Conservation (phyloP, 805 yeast genomes). For the Candida xiaguanensis region DNA sequence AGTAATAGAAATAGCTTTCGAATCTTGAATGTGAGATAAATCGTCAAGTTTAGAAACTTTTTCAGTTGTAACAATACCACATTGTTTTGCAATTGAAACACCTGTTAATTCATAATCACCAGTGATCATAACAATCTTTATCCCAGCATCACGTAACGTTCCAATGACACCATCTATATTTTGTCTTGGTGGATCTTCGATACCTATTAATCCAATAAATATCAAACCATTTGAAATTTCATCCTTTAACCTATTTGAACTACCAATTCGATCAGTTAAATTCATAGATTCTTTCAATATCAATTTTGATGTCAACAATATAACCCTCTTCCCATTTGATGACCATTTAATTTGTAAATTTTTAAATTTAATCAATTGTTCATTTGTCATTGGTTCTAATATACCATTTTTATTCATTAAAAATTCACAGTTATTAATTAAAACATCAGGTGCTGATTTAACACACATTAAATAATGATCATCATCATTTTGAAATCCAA, state of each 20-base stretch:
- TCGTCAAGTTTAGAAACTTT: slow-evolving; percentile 15
- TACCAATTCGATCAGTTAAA: slow-evolving; percentile 11
- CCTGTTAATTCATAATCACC: slow-evolving; percentile 56
- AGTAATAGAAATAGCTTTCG: slow-evolving; percentile 24
- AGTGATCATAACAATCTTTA: slow-evolving; percentile 42
- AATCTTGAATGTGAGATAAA: neutral
- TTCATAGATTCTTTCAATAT: slow-evolving; percentile 13
- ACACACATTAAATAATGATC: slow-evolving; percentile 22
- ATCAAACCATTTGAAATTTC: slow-evolving; percentile 11
- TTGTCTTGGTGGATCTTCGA: slow-evolving; percentile 40
- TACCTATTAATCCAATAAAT: slow-evolving; percentile 38
- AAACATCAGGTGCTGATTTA: slow-evolving; percentile 48
- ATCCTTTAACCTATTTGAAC: slow-evolving; percentile 13
- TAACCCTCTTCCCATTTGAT: slow-evolving; percentile 32
- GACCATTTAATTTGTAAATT: slow-evolving; percentile 34
- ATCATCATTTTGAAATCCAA: slow-evolving; percentile 10
- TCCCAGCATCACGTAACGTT: slow-evolving; percentile 35
- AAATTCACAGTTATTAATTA: slow-evolving; percentile 26
- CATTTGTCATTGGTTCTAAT: slow-evolving; percentile 15
- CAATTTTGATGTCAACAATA: slow-evolving; percentile 23
- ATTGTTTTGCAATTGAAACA: slow-evolving; percentile 44
- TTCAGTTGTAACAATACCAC: slow-evolving; percentile 31
- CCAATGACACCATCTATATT: slow-evolving; percentile 29
- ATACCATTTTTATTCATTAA: slow-evolving; percentile 15
- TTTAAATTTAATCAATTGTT: slow-evolving; percentile 15